Conservation (phyloP, 257 asterid genomes). For the Solanum verrucosum region DNA sequence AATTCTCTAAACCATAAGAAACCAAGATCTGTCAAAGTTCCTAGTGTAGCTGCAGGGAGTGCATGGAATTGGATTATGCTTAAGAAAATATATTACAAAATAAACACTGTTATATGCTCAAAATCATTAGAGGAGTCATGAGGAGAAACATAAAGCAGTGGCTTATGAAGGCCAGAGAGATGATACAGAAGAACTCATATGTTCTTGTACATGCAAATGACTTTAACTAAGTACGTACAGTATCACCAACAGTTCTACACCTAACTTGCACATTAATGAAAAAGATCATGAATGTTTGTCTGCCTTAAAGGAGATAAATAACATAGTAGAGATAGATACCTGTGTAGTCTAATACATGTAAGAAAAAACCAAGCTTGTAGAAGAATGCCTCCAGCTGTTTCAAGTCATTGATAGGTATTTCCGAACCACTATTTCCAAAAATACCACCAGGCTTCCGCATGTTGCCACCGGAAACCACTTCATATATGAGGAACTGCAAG, state of each 20-base stretch:
- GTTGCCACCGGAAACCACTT: constrained; percentile 98
- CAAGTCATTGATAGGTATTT: constrained; percentile 83
- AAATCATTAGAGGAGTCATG: not conserved
- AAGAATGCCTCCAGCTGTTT: constrained; percentile 94
- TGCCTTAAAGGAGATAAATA: not conserved
- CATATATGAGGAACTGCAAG: constrained; percentile 93
- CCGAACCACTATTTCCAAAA: constrained; percentile 92
- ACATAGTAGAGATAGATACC: constrained; percentile 24
- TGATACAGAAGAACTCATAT: not conserved
- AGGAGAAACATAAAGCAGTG: not conserved
- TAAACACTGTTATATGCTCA: not conserved
- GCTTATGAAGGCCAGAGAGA: not conserved
- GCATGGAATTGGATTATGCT: not conserved
- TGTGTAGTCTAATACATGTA: constrained; percentile 87
- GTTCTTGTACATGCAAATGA: not conserved
- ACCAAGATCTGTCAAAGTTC: constrained; percentile 85
- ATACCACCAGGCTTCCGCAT: constrained; percentile 98
- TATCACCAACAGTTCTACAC: not conserved
- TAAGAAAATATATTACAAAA: not conserved
- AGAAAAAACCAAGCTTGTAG: constrained; percentile 98
- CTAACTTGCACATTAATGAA: not conserved
- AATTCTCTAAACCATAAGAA: constrained; percentile 98
- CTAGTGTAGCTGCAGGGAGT: constrained; percentile 65
- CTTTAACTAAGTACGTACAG: not conserved
- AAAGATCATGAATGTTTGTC: not conserved